Evolutionary conservation across 2,329 filamentous ascomycete genomes (phyloP).

Genomic region (Cytospora piceicola): DNA sequence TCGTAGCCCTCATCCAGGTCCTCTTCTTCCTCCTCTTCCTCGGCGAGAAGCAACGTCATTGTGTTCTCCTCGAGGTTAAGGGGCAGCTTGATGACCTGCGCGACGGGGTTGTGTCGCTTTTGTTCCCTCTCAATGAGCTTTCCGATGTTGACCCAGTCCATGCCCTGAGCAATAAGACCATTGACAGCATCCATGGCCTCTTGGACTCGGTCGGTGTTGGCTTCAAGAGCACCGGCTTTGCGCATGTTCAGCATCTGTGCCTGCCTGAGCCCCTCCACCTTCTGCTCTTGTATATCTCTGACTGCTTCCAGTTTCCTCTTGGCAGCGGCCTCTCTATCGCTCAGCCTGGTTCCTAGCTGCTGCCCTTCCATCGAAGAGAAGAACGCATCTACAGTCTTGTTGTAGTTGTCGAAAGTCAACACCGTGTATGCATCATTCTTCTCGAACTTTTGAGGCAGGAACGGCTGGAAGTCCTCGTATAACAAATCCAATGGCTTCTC

Average conservation of each 20-base stretch:
- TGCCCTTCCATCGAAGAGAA: slow-evolving; percentile 96
- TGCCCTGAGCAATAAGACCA: slow-evolving; percentile 86
- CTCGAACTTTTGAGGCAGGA: slow-evolving; percentile 79
- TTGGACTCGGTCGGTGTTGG: slow-evolving; percentile 87
- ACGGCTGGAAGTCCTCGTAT: slow-evolving; percentile 96
- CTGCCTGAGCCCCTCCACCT: slow-evolving; percentile 81
- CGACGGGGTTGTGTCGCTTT: slow-evolving; percentile 78
- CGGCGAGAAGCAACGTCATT: slow-evolving; percentile 77
- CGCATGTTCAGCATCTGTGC: slow-evolving; percentile 81
- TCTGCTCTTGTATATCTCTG: slow-evolving; percentile 78
- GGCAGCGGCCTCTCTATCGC: slow-evolving; percentile 80
- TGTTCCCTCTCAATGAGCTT: slow-evolving; percentile 89
- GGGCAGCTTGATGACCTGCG: slow-evolving; percentile 82
- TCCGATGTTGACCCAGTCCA: slow-evolving; percentile 96
- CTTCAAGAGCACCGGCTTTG: slow-evolving; percentile 88
- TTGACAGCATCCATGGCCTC: slow-evolving; percentile 94
- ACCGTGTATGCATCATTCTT: slow-evolving; percentile 68
- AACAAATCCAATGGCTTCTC: slow-evolving; percentile 58
- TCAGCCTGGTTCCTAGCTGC: slow-evolving; percentile 80
- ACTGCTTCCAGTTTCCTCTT: slow-evolving; percentile 86
- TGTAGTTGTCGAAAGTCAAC: slow-evolving; percentile 81
- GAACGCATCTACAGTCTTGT: slow-evolving; percentile 93
- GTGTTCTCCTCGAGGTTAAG: slow-evolving; percentile 89
- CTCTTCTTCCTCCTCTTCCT: slow-evolving; percentile 67
- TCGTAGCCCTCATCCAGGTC: slow-evolving; percentile 61